phyloP scores from a whole-genome alignment of 2,329 filamentous ascomycete genomes.

The Sclerotinia minor region DNA sequence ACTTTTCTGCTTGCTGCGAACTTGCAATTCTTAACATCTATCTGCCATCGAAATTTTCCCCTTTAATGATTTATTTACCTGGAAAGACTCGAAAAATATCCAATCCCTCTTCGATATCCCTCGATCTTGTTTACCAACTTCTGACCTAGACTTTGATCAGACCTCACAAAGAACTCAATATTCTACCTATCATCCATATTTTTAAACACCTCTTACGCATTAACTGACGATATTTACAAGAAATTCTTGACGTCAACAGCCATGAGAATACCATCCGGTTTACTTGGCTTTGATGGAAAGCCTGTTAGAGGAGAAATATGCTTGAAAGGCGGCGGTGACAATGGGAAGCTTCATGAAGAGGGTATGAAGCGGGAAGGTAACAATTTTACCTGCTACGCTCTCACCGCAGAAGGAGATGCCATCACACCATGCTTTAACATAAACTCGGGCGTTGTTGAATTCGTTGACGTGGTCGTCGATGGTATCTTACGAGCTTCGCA shows the following conservation, averaged over 20 bases:
- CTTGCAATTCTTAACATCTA: not conserved
- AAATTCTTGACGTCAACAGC: not conserved
- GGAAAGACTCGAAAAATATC: not conserved
- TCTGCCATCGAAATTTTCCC: not conserved
- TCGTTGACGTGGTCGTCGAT: conserved; percentile 36
- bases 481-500: conserved; percentile 35
- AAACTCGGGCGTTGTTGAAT: conserved; percentile 26
- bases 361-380: conserved; percentile 16
- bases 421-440: conserved; percentile 24
- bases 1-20: not conserved
- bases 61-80: not conserved
- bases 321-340: conserved; percentile 3
- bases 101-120: not conserved
- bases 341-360: conserved; percentile 24
- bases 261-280: conserved; percentile 15
- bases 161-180: not conserved
- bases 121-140: not conserved
- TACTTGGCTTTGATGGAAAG: conserved; percentile 19
- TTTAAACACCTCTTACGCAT: not conserved
- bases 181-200: not conserved
- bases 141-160: not conserved
- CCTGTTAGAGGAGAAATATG: conserved; percentile 16
- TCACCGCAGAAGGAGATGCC: conserved; percentile 29
- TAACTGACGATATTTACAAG: not conserved
- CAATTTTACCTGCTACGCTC: conserved; percentile 29